Base-by-base conservation (phyloP, 805 yeast species). In the Candida tibetensis region DNA sequence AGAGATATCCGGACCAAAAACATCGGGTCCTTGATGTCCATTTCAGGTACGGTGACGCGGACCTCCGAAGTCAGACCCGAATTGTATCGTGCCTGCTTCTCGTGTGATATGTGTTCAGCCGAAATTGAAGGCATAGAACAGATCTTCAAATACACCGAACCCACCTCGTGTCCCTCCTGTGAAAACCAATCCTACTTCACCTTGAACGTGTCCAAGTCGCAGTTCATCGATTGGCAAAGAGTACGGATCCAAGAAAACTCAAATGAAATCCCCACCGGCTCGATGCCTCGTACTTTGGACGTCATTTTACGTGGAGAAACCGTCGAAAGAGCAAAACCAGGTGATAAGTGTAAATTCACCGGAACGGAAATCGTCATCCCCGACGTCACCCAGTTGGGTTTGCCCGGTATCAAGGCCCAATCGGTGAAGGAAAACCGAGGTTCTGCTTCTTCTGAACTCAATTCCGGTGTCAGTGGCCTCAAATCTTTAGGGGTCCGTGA, bases 51-150 rank as follows among this genome's bases (percentile, higher is more conserved):
- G 0, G 96, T 93, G 4, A 91, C 98, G 0, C 78, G 98, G 59
- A 88, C 98, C 0, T 83, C 95, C 16, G 98, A 93, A 64, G 97
- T 93, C 9, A 78, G 98, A 41, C 99, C 99, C 0, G 99, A 93
- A 62, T 72, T 93, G 44, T 87, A 73, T 68, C 79, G 75, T 42
- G 99, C 88, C 10, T 76, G 90, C 18, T 93, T 93, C 61, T 79
- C 86, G 1, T 93, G 99, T 69, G 95, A 87, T 52, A 68, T 79
- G 57, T 93, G 99, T 62, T 76, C 85, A 35, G 85, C 96, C 0
- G 68, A 83, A 1, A 82, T 90, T 13, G 91, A 85, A 49, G 90
- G 88, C 45, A 85, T 93, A 15, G 98, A 93, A 56, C 99, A 93
- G 64, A 77, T 82, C 30, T 93, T 91, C 74, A 85, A 81, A 56